A percentile compares a stretch with the other conserved stretches of the same genome.
Conservation (phyloP, 306 rosid genomes). For the Cicer yamashitae region DNA sequence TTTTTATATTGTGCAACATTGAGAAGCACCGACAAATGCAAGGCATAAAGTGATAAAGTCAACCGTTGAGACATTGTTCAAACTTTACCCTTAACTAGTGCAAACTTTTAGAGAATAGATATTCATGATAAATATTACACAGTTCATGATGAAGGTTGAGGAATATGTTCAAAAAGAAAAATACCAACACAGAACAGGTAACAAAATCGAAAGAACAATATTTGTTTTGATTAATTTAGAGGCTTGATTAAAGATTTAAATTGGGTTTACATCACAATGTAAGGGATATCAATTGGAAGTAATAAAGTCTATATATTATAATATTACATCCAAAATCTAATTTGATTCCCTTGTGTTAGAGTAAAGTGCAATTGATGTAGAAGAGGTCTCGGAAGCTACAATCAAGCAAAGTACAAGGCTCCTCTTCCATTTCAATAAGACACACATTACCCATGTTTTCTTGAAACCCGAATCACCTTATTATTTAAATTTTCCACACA, state of each 20-base stretch:
- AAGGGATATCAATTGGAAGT: constrained; percentile 35
- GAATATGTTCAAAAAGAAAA: constrained; percentile 6
- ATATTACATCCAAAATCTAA: constrained; percentile 23
- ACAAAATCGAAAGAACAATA: background rate
- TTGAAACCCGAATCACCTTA: background rate
- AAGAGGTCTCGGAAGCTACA: constrained; percentile 44
- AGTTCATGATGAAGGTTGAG: background rate
- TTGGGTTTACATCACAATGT: constrained; percentile 3
- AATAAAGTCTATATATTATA: constrained; percentile 19
- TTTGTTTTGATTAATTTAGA: constrained; percentile 21
- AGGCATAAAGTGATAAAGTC: constrained; percentile 22
- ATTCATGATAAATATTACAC: too few relatives aligned
- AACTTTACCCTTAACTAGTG: constrained; percentile 1
- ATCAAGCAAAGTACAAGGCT: constrained; percentile 47
- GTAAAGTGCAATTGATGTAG: constrained; percentile 15
- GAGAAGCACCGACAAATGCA: constrained; percentile 28
- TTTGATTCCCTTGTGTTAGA: constrained; percentile 28
- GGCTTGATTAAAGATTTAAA: constrained; percentile 15
- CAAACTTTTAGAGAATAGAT: background rate
- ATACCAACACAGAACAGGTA: background rate
- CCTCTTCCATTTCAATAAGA: constrained; percentile 36
- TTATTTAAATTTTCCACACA: background rate
- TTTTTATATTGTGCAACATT: constrained; percentile 6
- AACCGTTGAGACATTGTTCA: constrained; percentile 7
- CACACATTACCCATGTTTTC: background rate